A percentile compares a stretch with the other conserved stretches of the same genome.
Conservation (phyloP, 2,329 filamentous ascomycete species). For the Ophiostoma sp. region DNA sequence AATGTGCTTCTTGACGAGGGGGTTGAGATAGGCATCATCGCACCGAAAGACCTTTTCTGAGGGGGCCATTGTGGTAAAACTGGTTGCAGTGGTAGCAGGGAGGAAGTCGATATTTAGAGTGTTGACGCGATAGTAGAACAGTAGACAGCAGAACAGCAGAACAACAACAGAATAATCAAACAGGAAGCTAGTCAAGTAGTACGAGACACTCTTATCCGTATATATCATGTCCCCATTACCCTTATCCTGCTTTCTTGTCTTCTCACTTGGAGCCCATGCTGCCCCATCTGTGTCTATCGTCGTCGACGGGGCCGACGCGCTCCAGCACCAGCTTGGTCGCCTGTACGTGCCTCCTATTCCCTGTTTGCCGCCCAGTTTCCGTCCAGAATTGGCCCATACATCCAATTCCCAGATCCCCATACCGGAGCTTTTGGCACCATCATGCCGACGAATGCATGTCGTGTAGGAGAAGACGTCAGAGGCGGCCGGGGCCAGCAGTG, state of each 20-base stretch:
- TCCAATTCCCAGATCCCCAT: background rate
- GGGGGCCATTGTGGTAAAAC: constrained; percentile 15
- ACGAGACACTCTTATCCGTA: background rate
- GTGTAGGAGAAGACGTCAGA: background rate
- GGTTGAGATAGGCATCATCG: constrained; percentile 23
- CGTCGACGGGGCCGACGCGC: background rate
- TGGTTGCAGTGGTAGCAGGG: background rate
- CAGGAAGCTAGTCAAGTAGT: background rate
- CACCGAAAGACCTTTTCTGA: constrained; percentile 21
- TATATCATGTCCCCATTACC: background rate
- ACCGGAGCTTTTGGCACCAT: background rate
- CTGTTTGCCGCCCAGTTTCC: background rate
- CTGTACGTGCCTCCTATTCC: background rate
- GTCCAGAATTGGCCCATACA: background rate
- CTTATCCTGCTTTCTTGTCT: background rate
- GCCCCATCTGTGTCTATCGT: background rate
- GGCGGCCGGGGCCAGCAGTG: background rate
- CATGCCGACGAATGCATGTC: background rate
- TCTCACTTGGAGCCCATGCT: background rate
- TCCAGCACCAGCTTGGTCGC: background rate
- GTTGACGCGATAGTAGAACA: background rate
- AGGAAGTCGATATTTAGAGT: background rate
- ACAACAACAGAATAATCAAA: background rate
- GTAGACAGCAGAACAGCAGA: background rate
- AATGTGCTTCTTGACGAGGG: constrained; percentile 24